phyloP scores from a whole-genome alignment of 331 rosid genomes.

The Telfairia occidentalis region DNA sequence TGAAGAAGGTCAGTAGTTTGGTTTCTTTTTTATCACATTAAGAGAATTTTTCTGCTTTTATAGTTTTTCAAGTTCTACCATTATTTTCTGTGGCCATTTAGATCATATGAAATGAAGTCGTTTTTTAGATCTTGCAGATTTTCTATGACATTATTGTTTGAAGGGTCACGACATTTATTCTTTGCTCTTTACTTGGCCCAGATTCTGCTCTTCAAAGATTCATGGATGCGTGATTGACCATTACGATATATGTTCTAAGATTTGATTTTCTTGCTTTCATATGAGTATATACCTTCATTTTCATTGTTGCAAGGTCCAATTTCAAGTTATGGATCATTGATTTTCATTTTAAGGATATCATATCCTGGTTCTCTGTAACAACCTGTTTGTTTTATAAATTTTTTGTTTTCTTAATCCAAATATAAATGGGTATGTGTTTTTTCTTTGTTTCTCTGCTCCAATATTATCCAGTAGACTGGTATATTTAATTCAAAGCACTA shows the following conservation, averaged over 20 bases:
- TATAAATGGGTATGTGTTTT: neutral
- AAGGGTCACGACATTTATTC: neutral
- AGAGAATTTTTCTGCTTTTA: neutral
- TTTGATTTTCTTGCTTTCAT: neutral
- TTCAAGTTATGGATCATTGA: constrained; percentile 20
- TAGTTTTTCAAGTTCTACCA: neutral
- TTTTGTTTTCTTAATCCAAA: neutral
- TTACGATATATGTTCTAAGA: neutral
- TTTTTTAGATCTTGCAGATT: neutral
- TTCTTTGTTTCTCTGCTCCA: neutral
- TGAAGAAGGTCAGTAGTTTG: constrained; percentile 52
- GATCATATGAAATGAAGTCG: neutral
- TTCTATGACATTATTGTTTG: neutral
- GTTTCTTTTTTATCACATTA: neutral
- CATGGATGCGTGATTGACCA: neutral
- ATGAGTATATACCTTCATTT: neutral
- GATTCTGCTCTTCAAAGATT: neutral
- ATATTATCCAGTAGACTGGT: neutral
- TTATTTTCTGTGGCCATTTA: neutral
- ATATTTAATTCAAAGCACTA: neutral
- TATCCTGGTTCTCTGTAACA: neutral
- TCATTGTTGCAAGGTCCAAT: neutral
- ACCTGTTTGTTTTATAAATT: neutral
- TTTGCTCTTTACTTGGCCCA: neutral
- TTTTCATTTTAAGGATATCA: constrained; percentile 45